Conservation (phyloP, 148 eudicot genomes). For the Fagopyrum homotropicum region DNA sequence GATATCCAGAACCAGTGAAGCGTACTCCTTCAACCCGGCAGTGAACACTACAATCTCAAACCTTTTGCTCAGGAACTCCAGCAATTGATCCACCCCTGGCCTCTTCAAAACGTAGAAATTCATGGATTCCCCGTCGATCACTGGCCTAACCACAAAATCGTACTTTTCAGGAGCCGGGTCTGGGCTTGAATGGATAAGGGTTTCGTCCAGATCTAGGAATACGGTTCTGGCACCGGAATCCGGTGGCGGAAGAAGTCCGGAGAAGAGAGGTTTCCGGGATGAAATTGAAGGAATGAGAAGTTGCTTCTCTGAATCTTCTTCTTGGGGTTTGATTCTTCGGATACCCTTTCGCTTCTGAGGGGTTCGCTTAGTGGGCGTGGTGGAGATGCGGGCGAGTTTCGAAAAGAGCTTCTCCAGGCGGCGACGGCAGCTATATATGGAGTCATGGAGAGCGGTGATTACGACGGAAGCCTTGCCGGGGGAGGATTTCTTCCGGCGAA, state of each 20-base stretch:
- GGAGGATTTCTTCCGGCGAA: conserved; percentile 15
- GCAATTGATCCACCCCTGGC: conserved; percentile 43
- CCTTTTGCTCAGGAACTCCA: conserved; percentile 23
- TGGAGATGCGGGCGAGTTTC: conserved; percentile 31
- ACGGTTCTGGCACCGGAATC: conserved; percentile 32
- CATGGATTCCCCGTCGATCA: conserved; percentile 33
- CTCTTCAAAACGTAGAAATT: conserved; percentile 39
- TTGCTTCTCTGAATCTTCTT: not conserved
- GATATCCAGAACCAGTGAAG: conserved; percentile 33
- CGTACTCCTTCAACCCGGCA: conserved; percentile 50
- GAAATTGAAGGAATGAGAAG: conserved; percentile 28
- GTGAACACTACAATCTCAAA: conserved; percentile 52
- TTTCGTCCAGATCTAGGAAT: conserved; percentile 74
- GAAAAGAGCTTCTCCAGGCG: no score
- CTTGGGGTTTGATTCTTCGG: conserved; percentile 23
- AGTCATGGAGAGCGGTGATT: no score
- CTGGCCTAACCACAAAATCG: conserved; percentile 40
- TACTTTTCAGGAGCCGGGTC: conserved; percentile 27
- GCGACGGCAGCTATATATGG: no score
- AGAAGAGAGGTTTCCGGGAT: conserved; percentile 32
- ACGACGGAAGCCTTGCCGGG: no score
- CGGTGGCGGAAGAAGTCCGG: conserved; percentile 32
- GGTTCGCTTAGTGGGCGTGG: conserved; percentile 37
- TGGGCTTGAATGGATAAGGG: conserved; percentile 50
- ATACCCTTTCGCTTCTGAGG: conserved; percentile 42